Base-by-base conservation (phyloP, 1,284 basidiomycete genomes). In the Cutaneotrichosporon curvatum region DNA sequence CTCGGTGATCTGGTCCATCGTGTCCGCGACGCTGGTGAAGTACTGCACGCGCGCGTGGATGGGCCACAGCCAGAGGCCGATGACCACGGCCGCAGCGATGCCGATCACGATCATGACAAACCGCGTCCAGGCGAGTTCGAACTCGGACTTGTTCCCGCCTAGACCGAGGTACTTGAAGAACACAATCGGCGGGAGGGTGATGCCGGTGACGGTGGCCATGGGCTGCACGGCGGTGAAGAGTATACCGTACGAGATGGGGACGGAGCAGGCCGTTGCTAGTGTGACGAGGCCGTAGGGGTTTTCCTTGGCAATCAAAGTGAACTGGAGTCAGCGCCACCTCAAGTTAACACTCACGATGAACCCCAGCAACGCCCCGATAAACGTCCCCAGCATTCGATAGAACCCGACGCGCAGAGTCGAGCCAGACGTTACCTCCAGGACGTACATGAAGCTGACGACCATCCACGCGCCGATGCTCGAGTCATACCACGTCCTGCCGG, bases 381-480 rank as follows among this genome's bases (percentile, higher is more conserved):
- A 61, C 4, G 75, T 76, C 12, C 75, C 75, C 3, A 71, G 45
- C 19, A 72, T 59, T 12, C 75, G 67, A 41, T 67, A 72, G 15
- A 73, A 51, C 0, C 73, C 73, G 3, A 75, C 59, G 10, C 69
- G 63, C 25, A 76, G 50, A 3, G 72, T 75, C 4, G 74, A 74
- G 1, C 75, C 75, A 0, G 74, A 75, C 7, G 70, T 71, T 11
- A 71, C 67, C 40, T 77, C 75, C 25, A 76, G 54, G 10, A 74
- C 73, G 50, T 72, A 76, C 51, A 75, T 67, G 58, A 66, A 71
- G 50, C 65, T 67, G 42, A 68, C 55, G 15, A 70, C 64, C 56
- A 70, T 65, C 69, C 74, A 76, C 40, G 69, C 68, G 15, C 73
- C 74, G 19, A 72, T 54, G 16, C 62, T 57, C 0, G 48, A 36